Evolutionary conservation across 2,329 filamentous ascomycete species (phyloP).

Genomic region (Apiospora marii): DNA sequence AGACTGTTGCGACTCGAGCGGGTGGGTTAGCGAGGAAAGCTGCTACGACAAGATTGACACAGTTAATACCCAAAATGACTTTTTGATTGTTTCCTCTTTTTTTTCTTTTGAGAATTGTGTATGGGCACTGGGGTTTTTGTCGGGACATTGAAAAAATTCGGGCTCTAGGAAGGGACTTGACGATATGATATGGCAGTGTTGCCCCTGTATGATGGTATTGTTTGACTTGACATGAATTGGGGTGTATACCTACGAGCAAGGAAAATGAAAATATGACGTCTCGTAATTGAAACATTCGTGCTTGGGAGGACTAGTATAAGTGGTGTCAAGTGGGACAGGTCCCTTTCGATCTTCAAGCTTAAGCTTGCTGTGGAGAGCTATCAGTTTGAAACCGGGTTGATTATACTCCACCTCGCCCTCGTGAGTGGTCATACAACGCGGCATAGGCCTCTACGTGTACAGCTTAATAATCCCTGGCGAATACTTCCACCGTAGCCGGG

Average conservation of each 20-base stretch:
- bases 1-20: slow-evolving; percentile 17
- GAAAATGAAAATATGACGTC: neutral
- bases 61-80: slow-evolving; percentile 22
- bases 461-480: neutral
- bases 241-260: neutral
- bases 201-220: neutral
- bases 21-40: slow-evolving; percentile 13
- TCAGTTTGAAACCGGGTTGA: neutral
- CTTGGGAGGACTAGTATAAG: neutral
- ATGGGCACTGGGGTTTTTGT: slow-evolving; percentile 13
- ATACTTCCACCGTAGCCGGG: neutral
- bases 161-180: slow-evolving; percentile 21
- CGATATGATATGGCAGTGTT: slow-evolving; percentile 8
- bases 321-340: slow-evolving; percentile 2
- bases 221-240: slow-evolving; percentile 9
- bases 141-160: slow-evolving; percentile 19
- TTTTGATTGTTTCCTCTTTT: slow-evolving; percentile 19
- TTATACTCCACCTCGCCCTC: neutral
- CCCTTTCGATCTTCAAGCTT: neutral
- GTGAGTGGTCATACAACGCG: neutral
- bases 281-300: neutral
- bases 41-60: slow-evolving; percentile 20
- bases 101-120: neutral
- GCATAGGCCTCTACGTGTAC: neutral
- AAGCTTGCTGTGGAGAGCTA: slow-evolving; percentile 8